Evolutionary conservation across 2,329 filamentous ascomycete genomes (phyloP).

Genomic region (Aspergillus tanneri): DNA sequence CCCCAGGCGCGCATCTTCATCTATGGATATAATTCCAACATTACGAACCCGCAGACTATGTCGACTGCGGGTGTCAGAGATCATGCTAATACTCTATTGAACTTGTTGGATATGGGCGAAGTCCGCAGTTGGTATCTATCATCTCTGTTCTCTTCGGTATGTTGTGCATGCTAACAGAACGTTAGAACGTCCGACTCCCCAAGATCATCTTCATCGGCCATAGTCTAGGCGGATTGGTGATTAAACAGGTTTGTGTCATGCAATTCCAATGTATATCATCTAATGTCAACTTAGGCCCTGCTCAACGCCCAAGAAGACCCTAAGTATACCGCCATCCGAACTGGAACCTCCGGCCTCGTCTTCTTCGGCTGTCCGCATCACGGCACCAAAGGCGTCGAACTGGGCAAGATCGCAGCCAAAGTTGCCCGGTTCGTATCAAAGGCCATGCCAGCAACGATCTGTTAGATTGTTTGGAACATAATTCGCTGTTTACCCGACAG

Average conservation of each 20-base stretch:
- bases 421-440: slow-evolving; percentile 34
- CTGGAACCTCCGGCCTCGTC: slow-evolving; percentile 33
- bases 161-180: neutral
- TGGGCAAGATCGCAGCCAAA: slow-evolving; percentile 35
- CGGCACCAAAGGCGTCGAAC: slow-evolving; percentile 33
- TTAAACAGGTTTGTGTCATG: slow-evolving; percentile 29
- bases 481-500: slow-evolving; percentile 32
- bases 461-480: slow-evolving; percentile 30
- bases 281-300: slow-evolving; percentile 24
- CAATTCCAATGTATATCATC: neutral
- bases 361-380: slow-evolving; percentile 39
- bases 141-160: fast-evolving
- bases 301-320: slow-evolving; percentile 37
- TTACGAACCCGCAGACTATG: slow-evolving; percentile 33
- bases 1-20: slow-evolving; percentile 32
- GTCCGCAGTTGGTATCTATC: slow-evolving; percentile 23
- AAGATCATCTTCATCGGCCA: slow-evolving; percentile 35
- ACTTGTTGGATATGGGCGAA: slow-evolving; percentile 32
- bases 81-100: slow-evolving; percentile 36
- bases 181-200: slow-evolving; percentile 24
- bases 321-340: slow-evolving; percentile 34
- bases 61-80: slow-evolving; percentile 37
- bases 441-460: slow-evolving; percentile 34
- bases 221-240: slow-evolving; percentile 33
- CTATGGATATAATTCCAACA: slow-evolving; percentile 35